Evolutionary conservation across 1,284 basidiomycete species (phyloP), one percentile per base, ranked within the genome.

Genomic region (Tilletiopsis washingtonensis): DNA sequence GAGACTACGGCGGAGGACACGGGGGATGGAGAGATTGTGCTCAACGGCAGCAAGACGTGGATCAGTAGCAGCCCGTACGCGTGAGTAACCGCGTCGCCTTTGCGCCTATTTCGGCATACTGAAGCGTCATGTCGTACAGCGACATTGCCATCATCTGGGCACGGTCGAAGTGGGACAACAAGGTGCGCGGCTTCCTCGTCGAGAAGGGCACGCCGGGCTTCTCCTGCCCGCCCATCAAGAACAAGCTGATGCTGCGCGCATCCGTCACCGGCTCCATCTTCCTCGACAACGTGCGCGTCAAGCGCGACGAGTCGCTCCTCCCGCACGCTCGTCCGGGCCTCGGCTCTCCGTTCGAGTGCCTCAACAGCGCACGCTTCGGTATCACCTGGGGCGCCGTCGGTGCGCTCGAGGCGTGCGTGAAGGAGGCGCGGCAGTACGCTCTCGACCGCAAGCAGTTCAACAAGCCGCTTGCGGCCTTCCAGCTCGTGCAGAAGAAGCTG

Each of bases 61-160:
- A 96, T 97, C 69, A 83, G 88, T 29, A 94, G 93, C 49, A 59
- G 63, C 12, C 61, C 62, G 5, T 48, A 58, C 26, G 47, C 56
- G 46, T 42, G 47, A 42, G 41, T 43, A 15, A 41, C 40, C 11
- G 43, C 12, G 26, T 17, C n/a, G 17, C 25, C 3, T 3, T 21
- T 23, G 15, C 43, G 11, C 14, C 24, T 23, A 14, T n/a, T 9
- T 9, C 29, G 9, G 29, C 29, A 9, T n/a, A n/a, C 9, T 34
- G 29, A 34, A 9, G 4, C 43, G 15, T 7, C n/a, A 7, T 14
- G 11, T 45, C 29, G 11, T 57, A 57, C 40, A 87, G 85, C 4
- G 86, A 89, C 57, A 70, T 91, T 1, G 91, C 94, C 67, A 78
- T 98, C 38, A 78, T 98, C 40, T 97, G 93, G 93, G 91, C 91